Conservation (phyloP, 257 asterid genomes). For the Craterostigma plantagineum region DNA sequence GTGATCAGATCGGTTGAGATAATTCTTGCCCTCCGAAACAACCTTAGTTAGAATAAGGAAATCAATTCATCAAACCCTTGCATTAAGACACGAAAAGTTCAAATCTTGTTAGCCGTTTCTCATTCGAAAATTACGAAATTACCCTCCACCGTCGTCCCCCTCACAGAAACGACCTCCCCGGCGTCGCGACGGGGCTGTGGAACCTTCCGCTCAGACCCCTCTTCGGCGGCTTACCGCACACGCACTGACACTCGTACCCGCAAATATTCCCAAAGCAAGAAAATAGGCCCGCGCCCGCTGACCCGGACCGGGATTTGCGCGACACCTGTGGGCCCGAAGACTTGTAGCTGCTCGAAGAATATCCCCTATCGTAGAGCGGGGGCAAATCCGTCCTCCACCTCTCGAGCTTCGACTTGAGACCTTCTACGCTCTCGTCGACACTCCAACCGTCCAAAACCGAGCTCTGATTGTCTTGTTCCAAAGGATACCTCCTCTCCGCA, state of each 20-base stretch:
- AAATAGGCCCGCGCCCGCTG: conserved; percentile 27
- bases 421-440: conserved; percentile 72
- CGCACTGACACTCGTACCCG: conserved; percentile 73
- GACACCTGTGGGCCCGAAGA: conserved; percentile 18
- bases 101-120: no score
- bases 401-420: conserved; percentile 70
- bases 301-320: conserved; percentile 15
- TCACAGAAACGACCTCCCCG: conserved; percentile 33
- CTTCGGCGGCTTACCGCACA: conserved; percentile 60
- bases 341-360: conserved; percentile 38
- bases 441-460: conserved; percentile 88
- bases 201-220: conserved; percentile 11
- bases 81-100: no score
- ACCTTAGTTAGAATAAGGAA: no score
- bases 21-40: no score
- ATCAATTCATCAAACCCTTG: no score
- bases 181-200: conserved; percentile 27
- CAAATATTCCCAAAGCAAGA: conserved; percentile 62
- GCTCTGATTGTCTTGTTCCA: conserved; percentile 42
- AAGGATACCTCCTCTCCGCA: conserved; percentile 32
- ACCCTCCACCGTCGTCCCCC: neutral
- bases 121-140: no score
- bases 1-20: no score
- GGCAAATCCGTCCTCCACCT: conserved; percentile 82
- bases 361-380: conserved; percentile 43